Base-by-base conservation (phyloP, 1,139 yeast species). In the Suhomyces choctaworum region DNA sequence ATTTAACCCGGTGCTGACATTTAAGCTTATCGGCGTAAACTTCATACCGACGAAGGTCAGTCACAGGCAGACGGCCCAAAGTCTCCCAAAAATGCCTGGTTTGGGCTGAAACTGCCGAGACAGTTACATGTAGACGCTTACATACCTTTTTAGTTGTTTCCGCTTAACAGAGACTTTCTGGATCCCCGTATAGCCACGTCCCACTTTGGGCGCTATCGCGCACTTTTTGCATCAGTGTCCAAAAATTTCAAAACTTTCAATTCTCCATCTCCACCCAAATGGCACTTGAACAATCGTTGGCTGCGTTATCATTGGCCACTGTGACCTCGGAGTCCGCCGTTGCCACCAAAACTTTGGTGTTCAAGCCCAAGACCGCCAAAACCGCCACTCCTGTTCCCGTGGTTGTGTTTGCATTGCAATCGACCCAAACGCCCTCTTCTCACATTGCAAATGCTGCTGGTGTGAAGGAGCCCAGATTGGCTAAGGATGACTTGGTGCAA, bases 351-450 rank as follows among this genome's bases (percentile, higher is more conserved):
- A 76, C 92, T 4, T 72, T 88, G 47, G 89, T 88, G 22, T 88
- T 88, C 75, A 88, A 88, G 66, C 96, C 96, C 51, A 88, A 88
- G 64, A 87, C 96, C 31, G 83, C 95, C 36, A 88, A 87, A 58
- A 65, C 88, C 31, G 89, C 87, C 34, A 64, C 76, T n/a, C 87
- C 95, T 22, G 79, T 84, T 33, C 96, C 96, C 31, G 73, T 88
- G 21, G 78, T 88, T 31, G 87, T 88, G 23, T 75, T 88, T 54
- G 95, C 96, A 6, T 72, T 84, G 46, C 78, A 77, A 34, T 51
- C 78, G 3, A 84, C 96, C 6, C 67, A 70, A 32, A 86, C 96
- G 24, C 88, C 95, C 33, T 63, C 83, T 5, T 67, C 73, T 16
- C 54, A 71, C 21, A 73, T 88, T 44, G 90, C 95, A 31, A 68